Percentiles rank a stretch among this genome's conserved stretches.
Conservation (phyloP, 2,329 filamentous ascomycete genomes). For the Colletotrichum sp. region DNA sequence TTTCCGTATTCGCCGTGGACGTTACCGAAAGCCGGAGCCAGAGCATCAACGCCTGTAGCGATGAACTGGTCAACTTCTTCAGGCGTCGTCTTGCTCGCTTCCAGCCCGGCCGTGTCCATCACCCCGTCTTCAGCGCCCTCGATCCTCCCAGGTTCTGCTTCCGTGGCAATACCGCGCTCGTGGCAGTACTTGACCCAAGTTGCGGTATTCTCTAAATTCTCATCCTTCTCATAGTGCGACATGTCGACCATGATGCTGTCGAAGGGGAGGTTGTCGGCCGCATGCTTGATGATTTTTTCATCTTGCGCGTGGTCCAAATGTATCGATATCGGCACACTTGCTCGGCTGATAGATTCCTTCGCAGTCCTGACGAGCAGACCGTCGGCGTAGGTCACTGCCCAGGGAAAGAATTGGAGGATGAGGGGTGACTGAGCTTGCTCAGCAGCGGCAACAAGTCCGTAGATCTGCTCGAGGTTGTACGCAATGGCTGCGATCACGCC, state of each 20-base stretch:
- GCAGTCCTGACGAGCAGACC: conserved; percentile 58
- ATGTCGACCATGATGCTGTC: conserved; percentile 82
- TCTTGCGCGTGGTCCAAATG: conserved; percentile 70
- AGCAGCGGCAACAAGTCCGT: conserved; percentile 70
- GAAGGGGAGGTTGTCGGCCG: conserved; percentile 62
- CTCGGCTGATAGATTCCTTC: conserved; percentile 58
- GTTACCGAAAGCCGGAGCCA: conserved; percentile 79
- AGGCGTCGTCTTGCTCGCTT: conserved; percentile 65
- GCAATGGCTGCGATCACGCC: conserved; percentile 57
- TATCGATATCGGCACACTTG: conserved; percentile 63
- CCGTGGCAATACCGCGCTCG: conserved; percentile 67
- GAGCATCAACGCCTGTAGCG: conserved; percentile 73
- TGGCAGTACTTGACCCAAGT: conserved; percentile 68
- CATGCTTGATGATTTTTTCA: conserved; percentile 60
- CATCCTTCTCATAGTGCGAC: conserved; percentile 73
- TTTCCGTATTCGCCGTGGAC: conserved; percentile 78
- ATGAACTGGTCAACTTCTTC: conserved; percentile 76
- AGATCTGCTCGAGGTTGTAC: conserved; percentile 72
- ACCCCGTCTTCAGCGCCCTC: conserved; percentile 71
- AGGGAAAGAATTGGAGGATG: conserved; percentile 76
- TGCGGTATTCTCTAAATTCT: conserved; percentile 68
- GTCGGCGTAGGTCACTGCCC: conserved; percentile 69
- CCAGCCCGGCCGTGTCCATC: conserved; percentile 57
- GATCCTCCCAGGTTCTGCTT: conserved; percentile 73
- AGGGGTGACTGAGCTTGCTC: conserved; percentile 69